phyloP scores from a whole-genome alignment of 2,329 filamentous ascomycete species.

The Davidsoniella australis region DNA sequence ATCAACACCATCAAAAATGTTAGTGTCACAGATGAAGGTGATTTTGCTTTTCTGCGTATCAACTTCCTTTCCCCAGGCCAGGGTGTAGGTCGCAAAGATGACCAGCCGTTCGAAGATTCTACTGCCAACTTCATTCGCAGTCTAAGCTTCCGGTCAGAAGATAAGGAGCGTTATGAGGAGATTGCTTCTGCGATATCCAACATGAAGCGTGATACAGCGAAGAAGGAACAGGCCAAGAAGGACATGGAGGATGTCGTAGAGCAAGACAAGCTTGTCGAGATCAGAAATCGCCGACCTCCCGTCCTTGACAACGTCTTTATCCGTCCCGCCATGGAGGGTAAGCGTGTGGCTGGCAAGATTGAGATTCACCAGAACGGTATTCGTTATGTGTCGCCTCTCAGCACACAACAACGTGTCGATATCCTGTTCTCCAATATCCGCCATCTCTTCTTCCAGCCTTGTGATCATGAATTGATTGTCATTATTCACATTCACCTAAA shows the following conservation, averaged over 20 bases:
- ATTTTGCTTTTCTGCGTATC: slow-evolving; percentile 85
- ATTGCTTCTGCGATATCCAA: slow-evolving; percentile 89
- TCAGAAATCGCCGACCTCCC: slow-evolving; percentile 80
- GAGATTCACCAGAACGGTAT: slow-evolving; percentile 99
- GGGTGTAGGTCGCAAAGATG: slow-evolving; percentile 90
- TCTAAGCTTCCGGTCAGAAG: slow-evolving; percentile 82
- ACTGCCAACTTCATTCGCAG: slow-evolving; percentile 91
- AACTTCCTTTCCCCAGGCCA: slow-evolving; percentile 96
- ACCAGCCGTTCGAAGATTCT: slow-evolving; percentile 93
- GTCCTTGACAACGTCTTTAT: slow-evolving; percentile 91
- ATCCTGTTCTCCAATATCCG: slow-evolving; percentile 97
- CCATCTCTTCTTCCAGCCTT: slow-evolving; percentile 97
- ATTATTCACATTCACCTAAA: slow-evolving; percentile 97
- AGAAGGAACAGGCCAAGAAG: slow-evolving; percentile 96
- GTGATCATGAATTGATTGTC: slow-evolving; percentile 87
- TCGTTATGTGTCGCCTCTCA: slow-evolving; percentile 70
- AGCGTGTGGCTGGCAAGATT: slow-evolving; percentile 86
- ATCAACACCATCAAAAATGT: slow-evolving; percentile 98
- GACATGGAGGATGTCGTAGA: slow-evolving; percentile 98
- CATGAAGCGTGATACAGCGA: slow-evolving; percentile 80
- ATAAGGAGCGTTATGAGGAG: slow-evolving; percentile 74
- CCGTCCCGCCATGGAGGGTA: slow-evolving; percentile 86
- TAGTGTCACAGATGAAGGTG: slow-evolving; percentile 90
- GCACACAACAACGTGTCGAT: slow-evolving; percentile 71
- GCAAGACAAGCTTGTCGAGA: slow-evolving; percentile 91